Evolutionary conservation across 352 stramenopile genomes (phyloP), one percentile per base, ranked within the genome.

Genomic region (Phytophthora niederhauseri): DNA sequence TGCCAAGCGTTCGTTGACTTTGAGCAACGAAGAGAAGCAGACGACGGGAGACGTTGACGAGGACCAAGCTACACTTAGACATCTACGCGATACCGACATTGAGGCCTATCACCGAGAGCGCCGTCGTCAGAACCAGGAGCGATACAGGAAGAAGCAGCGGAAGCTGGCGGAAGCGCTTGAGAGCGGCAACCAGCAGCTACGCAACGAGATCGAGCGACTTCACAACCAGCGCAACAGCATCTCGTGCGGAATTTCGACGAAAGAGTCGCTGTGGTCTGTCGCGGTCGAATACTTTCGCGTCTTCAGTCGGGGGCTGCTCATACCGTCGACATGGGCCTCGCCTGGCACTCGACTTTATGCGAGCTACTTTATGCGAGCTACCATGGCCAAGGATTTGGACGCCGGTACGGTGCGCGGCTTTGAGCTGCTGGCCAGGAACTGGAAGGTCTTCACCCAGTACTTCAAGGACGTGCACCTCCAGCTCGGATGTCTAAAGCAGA

Each of bases 371-470:
- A n/a, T n/a, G 6, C 26, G 9, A 45, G 49, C 22, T 1, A 36
- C 51, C 0, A 54, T 53, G 51, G 9, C 36, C 3, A 22, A 14
- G 4, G 49, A 60, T 8, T 17, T 66, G 22, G 38, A 31, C 8
- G 49, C 59, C 6, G 59, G 59, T 1, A 31, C 0, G 0, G 28
- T 66, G n/a, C 4, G 22, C 8, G 51, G 36, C 0, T 43, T 60
- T 3, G 24, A 58, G 2, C 26, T 49, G 6, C 11, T 66, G 2
- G 34, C 38, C 20, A 66, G 34, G 28, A 66, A 60, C 19, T 66
- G 34, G 59, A 14, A 8, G 1, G 49, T 26, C 6, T 60, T 66
- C 49, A 66, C 49, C 1, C 8, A 53, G 17, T 43, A 28, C 36
- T 66, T 53, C 12, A 26, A 43, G 6, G 17, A 45, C 2, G 26